Evolutionary conservation across 257 asterid species (phyloP), one percentile per base, ranked within the genome.

Genomic region (Ehretia macrophylla): DNA sequence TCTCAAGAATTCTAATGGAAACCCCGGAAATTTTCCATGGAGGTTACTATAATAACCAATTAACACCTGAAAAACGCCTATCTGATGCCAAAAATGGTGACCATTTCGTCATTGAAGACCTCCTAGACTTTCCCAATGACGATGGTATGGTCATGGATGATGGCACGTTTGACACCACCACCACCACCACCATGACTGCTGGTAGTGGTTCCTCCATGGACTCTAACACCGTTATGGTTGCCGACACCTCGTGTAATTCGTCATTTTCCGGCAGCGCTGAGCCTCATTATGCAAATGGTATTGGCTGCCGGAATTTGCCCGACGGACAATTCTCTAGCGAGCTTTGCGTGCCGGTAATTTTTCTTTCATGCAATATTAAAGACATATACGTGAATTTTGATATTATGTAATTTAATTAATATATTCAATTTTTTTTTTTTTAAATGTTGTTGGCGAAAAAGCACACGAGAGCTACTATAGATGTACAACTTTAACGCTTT

Each of bases 21-120:
- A 82, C 49, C 57, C 86, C 83, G 0, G 80, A 81, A 66, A 75
- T 79, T 78, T 77, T 32, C 78, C 80, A 85, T 38, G 50, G 75
- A 5, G 62, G 59, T 62, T 72, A 60, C 79, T 72, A 38, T 53
- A 44, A 59, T 38, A 22, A 79, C 49, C 85, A 73, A 68, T 73
- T 72, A 72, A 20, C 80, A 14, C 18, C 69, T 0, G 86, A 78
- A 3, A 75, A 74, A 22, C 70, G 70, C 14, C 67, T 67, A 8
- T 60, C 85, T 6, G 87, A 88, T 52, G 49, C 68, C 0, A 81
- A 82, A 65, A 60, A 60, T 17, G 67, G 55, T 17, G 96, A 83
- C 69, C 76, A 87, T 66, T 90, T 90, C 67, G 8, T 74, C 73
- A 62, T 90, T 35, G 97, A 90, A 1, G 97, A 90, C 77, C 96